A percentile compares a stretch with the other conserved stretches of the same genome.
Conservation (phyloP, 2,329 filamentous ascomycete species). For the Botryotinia narcissicola region DNA sequence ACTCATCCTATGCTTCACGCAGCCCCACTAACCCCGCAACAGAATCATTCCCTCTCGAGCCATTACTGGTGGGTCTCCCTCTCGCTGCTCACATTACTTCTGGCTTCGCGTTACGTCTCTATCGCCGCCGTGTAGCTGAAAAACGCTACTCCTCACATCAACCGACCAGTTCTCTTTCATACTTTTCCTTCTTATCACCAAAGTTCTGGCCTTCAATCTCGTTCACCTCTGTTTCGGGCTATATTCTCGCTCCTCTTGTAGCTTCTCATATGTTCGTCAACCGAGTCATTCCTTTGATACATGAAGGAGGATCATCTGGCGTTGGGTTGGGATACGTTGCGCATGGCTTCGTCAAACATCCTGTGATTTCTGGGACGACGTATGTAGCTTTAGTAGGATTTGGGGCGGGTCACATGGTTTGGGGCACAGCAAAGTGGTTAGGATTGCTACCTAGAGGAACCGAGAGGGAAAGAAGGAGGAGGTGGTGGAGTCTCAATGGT, state of each 20-base stretch:
- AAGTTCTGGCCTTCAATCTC: constrained; percentile 72
- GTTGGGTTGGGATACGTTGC: constrained; percentile 80
- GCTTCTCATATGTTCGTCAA: constrained; percentile 73
- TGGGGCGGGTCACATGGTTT: constrained; percentile 75
- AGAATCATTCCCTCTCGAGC: constrained; percentile 67
- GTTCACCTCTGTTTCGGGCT: constrained; percentile 70
- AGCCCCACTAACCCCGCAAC: constrained; percentile 8
- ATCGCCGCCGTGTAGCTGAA: constrained; percentile 71
- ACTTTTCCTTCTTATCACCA: constrained; percentile 60
- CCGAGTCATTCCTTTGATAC: constrained; percentile 67
- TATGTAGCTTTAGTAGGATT: constrained; percentile 67
- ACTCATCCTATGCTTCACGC: constrained; percentile 56
- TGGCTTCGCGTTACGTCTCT: constrained; percentile 72
- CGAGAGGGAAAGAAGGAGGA: constrained; percentile 57
- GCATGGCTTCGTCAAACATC: constrained; percentile 77
- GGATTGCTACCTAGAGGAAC: constrained; percentile 57
- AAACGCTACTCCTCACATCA: constrained; percentile 66
- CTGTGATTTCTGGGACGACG: constrained; percentile 61
- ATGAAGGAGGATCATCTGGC: constrained; percentile 83
- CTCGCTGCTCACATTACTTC: constrained; percentile 74
- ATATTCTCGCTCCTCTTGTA: constrained; percentile 63
- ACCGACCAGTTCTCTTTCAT: constrained; percentile 71
- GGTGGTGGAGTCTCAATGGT: constrained; percentile 71
- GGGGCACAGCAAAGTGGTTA: constrained; percentile 83
- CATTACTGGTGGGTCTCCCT: constrained; percentile 72